Evolutionary conservation across 257 asterid genomes (phyloP).

Genomic region (Marsdenia floribunda): DNA sequence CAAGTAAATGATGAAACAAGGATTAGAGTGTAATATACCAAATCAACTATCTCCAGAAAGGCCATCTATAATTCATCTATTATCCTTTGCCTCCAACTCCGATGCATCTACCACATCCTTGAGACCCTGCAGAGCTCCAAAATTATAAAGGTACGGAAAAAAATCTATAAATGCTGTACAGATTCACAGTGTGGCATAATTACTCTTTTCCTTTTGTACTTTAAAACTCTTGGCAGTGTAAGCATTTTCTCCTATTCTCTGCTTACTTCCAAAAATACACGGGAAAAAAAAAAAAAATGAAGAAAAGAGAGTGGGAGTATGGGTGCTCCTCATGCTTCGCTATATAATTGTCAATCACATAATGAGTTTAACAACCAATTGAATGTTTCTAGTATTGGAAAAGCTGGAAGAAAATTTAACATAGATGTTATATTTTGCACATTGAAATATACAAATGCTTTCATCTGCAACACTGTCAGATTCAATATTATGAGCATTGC

Average conservation of each 20-base stretch:
- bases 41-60: conserved; percentile 21
- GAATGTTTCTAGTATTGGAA: neutral
- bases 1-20: neutral
- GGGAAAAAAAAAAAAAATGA: no score
- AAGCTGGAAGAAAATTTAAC: neutral
- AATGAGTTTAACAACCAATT: neutral
- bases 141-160: neutral
- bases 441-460: neutral
- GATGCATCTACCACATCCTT: conserved; percentile 45
- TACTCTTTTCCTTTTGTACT: neutral
- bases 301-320: neutral
- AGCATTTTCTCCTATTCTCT: neutral
- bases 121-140: conserved; percentile 48
- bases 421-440: neutral
- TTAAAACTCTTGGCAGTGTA: neutral
- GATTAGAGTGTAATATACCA: conserved; percentile 29
- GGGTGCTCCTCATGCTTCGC: neutral
- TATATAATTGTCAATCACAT: neutral
- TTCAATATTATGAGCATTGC: neutral
- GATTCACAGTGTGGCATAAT: neutral
- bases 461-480: neutral
- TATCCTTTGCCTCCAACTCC: conserved; percentile 14
- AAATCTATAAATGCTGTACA: neutral
- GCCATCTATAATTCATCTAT: conserved; percentile 38
- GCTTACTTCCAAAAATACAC: neutral